phyloP scores from a whole-genome alignment of 345 rosid genomes.

The Populus pruinosa region DNA sequence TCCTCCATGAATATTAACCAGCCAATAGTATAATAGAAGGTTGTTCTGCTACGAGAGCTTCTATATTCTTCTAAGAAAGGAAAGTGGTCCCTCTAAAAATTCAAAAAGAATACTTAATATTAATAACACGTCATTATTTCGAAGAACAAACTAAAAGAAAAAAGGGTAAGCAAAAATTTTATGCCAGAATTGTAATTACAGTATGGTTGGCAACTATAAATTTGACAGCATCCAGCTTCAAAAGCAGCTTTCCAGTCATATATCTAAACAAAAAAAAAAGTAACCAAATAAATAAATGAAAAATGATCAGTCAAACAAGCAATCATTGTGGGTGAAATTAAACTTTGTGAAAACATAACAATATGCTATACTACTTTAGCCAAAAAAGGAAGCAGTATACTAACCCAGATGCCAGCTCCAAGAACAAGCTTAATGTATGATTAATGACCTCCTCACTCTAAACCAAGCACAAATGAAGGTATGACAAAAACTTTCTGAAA shows the following conservation, averaged over 20 bases:
- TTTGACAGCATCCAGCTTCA: slow-evolving; percentile 85
- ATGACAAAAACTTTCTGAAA: slow-evolving; percentile 13
- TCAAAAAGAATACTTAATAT: slow-evolving; percentile 3
- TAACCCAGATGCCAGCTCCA: slow-evolving; percentile 95
- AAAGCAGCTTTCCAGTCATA: slow-evolving; percentile 97
- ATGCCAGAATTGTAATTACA: slow-evolving; percentile 42
- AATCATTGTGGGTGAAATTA: not conserved
- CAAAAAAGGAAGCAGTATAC: slow-evolving; percentile 27
- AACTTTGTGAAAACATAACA: slow-evolving; percentile 6
- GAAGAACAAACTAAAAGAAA: slow-evolving; percentile 11
- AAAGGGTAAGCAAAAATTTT: slow-evolving; percentile 13
- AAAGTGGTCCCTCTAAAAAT: slow-evolving; percentile 82
- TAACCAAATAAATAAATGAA: not conserved
- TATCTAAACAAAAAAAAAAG: slow-evolving; percentile 47
- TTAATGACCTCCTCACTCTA: slow-evolving; percentile 92
- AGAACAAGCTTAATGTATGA: slow-evolving; percentile 90
- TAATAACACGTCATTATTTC: slow-evolving; percentile 2
- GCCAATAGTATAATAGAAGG: slow-evolving; percentile 91
- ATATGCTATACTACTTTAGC: not conserved
- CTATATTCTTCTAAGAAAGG: slow-evolving; percentile 87
- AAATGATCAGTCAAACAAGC: slow-evolving; percentile 3
- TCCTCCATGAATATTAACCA: slow-evolving; percentile 98
- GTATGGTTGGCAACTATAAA: slow-evolving; percentile 94
- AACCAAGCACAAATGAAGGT: slow-evolving; percentile 20
- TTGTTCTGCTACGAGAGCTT: slow-evolving; percentile 95